These are phyloP conservation scores for Nicotiana knightiana DNA, from an alignment of 257 asterid genomes.

Conservation along the genomic window DNA sequence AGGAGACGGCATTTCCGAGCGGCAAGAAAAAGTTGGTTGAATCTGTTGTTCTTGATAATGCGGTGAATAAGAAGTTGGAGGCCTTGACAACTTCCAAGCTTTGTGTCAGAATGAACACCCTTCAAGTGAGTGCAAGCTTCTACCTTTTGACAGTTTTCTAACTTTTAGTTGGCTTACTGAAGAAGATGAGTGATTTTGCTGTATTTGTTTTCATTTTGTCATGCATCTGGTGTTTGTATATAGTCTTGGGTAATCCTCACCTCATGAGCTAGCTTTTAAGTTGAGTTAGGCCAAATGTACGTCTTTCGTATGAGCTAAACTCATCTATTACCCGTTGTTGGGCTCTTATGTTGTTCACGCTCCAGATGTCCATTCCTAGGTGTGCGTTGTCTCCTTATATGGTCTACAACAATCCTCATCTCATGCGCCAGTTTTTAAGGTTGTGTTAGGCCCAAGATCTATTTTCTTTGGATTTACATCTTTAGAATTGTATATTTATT, in stretches of 20 bases:
- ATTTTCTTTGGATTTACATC: too few relatives aligned
- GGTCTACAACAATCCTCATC: too few relatives aligned
- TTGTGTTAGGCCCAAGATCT: too few relatives aligned
- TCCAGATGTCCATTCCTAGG: too few relatives aligned
- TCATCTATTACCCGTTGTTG: neutral
- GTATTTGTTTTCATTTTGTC: neutral
- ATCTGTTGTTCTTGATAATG: conserved; percentile 48
- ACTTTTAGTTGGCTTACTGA: neutral
- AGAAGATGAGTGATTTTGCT: neutral
- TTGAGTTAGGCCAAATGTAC: neutral
- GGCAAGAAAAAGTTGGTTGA: conserved; percentile 67
- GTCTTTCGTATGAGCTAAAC: neutral
- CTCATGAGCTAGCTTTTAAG: neutral
- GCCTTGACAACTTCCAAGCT: conserved; percentile 73
- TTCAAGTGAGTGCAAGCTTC: conserved; percentile 53
- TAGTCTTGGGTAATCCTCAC: neutral
- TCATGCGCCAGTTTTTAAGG: too few relatives aligned
- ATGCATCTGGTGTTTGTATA: neutral
- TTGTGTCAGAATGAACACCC: conserved; percentile 87
- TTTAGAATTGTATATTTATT: too few relatives aligned
- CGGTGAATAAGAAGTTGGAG: conserved; percentile 51
- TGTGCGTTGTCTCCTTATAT: too few relatives aligned
- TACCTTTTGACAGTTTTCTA: conserved; percentile 8
- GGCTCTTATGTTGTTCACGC: neutral
- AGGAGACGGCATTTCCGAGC: conserved; percentile 75